Evolutionary conservation across 2,329 filamentous ascomycete genomes (phyloP).

Genomic region (Ascochyta clinopodiicola): DNA sequence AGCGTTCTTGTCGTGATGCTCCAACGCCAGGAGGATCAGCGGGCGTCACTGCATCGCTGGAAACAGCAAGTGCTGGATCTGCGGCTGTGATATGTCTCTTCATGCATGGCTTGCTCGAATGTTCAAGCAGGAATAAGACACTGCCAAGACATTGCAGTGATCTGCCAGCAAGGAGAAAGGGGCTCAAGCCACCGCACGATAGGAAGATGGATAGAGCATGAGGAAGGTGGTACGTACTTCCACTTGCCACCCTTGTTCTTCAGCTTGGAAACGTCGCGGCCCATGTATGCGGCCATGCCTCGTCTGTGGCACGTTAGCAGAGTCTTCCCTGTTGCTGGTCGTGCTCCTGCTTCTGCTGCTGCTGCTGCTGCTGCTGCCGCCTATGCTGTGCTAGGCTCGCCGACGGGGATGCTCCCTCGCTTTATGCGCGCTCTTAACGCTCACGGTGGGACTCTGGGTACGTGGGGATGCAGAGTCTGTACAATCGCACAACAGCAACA

Average conservation of each 20-base stretch:
- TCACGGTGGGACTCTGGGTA: background rate
- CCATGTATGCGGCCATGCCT: slow-evolving; percentile 88
- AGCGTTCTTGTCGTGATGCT: background rate
- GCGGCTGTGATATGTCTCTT: background rate
- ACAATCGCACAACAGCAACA: background rate
- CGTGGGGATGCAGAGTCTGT: background rate
- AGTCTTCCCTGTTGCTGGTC: slow-evolving; percentile 6
- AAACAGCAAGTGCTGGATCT: background rate
- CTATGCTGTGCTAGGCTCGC: background rate
- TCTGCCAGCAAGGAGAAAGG: background rate
- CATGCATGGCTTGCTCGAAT: too few relatives aligned
- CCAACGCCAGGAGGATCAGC: background rate
- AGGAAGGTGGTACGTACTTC: slow-evolving; percentile 60
- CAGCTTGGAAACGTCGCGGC: slow-evolving; percentile 81
- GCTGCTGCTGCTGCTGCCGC: background rate
- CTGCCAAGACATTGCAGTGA: background rate
- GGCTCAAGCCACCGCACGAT: background rate
- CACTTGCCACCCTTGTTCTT: slow-evolving; percentile 85
- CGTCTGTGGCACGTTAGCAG: slow-evolving; percentile 54
- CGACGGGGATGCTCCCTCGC: slow-evolving; percentile 4
- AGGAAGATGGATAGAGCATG: background rate
- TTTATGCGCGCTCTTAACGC: slow-evolving; percentile 13
- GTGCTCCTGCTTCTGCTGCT: background rate
- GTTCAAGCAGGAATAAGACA: too few relatives aligned
- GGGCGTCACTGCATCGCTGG: background rate